Evolutionary conservation across 345 rosid genomes (phyloP), one percentile per base, ranked within the genome.

Genomic region (Gossypium anomalum): DNA sequence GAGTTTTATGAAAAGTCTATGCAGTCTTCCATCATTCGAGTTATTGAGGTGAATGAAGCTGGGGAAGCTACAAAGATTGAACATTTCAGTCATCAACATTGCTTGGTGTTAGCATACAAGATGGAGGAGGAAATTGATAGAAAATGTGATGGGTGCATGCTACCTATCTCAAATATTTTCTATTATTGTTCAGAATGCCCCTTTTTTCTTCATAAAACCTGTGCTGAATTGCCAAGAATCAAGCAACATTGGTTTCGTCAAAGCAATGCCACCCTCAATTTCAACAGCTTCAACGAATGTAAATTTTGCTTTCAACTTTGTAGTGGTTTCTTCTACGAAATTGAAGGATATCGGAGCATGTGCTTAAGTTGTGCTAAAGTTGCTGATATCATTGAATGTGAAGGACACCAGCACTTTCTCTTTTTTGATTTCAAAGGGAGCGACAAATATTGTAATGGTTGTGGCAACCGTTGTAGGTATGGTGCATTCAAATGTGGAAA

Each of bases 201-300:
- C 3, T 27, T 27, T 27, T 27, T 27, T 27, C 29, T 27, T 27
- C 29, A 27, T 0, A 27, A 27, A 27, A 53, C 43, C 7, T 60
- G 65, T 60, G 43, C 65, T 1, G 65, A 60, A 27, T 60, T 60
- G 14, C 65, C 65, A 14, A 60, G 3, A 27, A 14, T 2, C 7
- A 25, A 14, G 41, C 43, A 14, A 2, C 47, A 34, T 62, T 34
- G 22, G 67, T 34, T 62, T 34, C 7, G 4, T 2, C 22, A 41
- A 34, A 2, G 0, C 2, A 4, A 2, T 0, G 2, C 13, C 47
- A 16, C 67, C 13, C 47, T 62, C 5, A 0, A 15, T 8, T 38
- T 2, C 11, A 0, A 1, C 2, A 2, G 2, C 19, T 1, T 0
- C 1, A 0, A 0, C 1, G 0, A 0, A 13, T 62, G 47, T 17